Base-by-base conservation (phyloP, 176 grass and related monocot species). In the Aechmea fasciata region DNA sequence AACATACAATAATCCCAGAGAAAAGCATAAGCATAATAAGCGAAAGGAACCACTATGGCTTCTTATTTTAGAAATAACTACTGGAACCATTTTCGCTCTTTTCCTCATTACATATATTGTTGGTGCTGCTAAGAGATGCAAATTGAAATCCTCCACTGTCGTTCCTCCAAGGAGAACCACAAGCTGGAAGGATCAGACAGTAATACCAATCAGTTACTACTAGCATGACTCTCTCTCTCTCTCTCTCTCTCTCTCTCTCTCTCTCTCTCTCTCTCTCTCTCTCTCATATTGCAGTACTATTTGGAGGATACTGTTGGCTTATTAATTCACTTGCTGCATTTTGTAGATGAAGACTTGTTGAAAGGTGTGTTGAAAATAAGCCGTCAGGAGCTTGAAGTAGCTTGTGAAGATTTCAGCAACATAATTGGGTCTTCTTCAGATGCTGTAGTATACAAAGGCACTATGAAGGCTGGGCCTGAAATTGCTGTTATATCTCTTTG, bases 351-450 rank as follows among this genome's bases (percentile, higher is more conserved):
- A 24, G 72, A 85, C 53, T 63, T 93, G 66, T 67, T 93, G 70
- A 78, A 47, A 9, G 85, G 84, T 68, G 75, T 93, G 11, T 55
- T 57, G 10, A 93, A 84, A 81, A 78, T 90, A 68, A 88, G 48
- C 51, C 82, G 90, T 13, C 86, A 76, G 25, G 90, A 90, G 71
- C 84, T 99, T 66, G 80, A 86, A 53, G 82, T 80, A 77, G 82
- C 94, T 67, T 99, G 94, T 22, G 94, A 93, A 74, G 94, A 99
- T 75, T 99, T 99, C 74, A 99, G 94, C 87, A 99, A 99, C 76
- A 90, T 99, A 52, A 99, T 93, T 48, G 89, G 89, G 53, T 99
- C 89, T 61, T 93, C 87, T 63, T 76, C 77, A 13, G 82, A 99
- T 66, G 88, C 79, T 52, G 65, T 99, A 8, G 79, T 93, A 66